phyloP scores from a whole-genome alignment of 2,329 filamentous ascomycete species.

The Aspergillus ustus region DNA sequence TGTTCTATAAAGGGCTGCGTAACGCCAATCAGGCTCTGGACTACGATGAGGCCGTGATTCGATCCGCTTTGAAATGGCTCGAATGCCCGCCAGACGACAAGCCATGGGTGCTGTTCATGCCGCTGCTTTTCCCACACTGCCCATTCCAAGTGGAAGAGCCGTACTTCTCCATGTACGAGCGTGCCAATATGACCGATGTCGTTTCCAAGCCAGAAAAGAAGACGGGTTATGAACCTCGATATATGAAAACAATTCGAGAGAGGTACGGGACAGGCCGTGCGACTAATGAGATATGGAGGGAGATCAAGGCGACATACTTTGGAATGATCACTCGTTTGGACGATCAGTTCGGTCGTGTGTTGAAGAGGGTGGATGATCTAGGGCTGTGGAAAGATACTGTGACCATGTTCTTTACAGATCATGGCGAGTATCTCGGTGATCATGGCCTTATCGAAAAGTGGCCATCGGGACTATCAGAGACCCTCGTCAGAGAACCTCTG shows the following conservation, averaged over 20 bases:
- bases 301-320: slow-evolving; percentile 53
- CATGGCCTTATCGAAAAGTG: slow-evolving; percentile 54
- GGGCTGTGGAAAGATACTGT: slow-evolving; percentile 6
- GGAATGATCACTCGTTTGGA: slow-evolving; percentile 55
- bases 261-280: slow-evolving; percentile 47
- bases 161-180: slow-evolving; percentile 54
- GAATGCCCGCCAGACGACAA: slow-evolving; percentile 42
- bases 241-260: slow-evolving; percentile 3
- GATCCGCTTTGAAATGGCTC: slow-evolving; percentile 50
- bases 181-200: slow-evolving; percentile 18
- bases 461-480: slow-evolving; percentile 3
- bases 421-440: slow-evolving; percentile 54
- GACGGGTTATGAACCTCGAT: slow-evolving; percentile 3
- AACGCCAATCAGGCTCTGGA: slow-evolving; percentile 45
- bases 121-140: slow-evolving; percentile 50
- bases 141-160: slow-evolving; percentile 56
- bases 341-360: slow-evolving; percentile 51
- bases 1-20: slow-evolving; percentile 47
- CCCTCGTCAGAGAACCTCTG: background rate
- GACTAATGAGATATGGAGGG: slow-evolving; percentile 49
- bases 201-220: background rate
- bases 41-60: slow-evolving; percentile 52
- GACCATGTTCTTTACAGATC: slow-evolving; percentile 6
- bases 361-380: background rate
- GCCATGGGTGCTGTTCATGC: slow-evolving; percentile 11